Base-by-base conservation (phyloP, 495 filamentous ascomycete species). In the Penicillium cataractarum region DNA sequence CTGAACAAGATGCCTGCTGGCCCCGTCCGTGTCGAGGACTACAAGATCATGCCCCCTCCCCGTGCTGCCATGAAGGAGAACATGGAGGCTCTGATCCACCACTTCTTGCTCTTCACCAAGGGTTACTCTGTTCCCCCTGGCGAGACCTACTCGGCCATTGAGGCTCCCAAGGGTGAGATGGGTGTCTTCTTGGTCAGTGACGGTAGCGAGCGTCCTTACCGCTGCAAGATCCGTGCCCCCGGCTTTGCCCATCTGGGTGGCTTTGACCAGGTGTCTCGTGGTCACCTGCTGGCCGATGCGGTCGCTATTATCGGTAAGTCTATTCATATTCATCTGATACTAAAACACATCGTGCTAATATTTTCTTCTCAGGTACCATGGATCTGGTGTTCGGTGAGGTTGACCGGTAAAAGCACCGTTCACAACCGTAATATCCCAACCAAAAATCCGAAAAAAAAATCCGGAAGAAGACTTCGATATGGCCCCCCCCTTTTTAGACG, bases 111-210 rank as follows among this genome's bases (percentile, higher is more conserved):
- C 33, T 99, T 93, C 80, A 97, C 92, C 73, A 99, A 98, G 83
- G 95, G 95, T 58, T 99, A 98, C 76, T 85, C 90, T 42, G 95
- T 99, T 9, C 95, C 95, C n/a, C 95, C 95, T 2, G 95, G 95
- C 49, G 95, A 99, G 83, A 99, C 95, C 10, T 99, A 99, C 81
- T 91, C 87, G 9, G 93, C 90, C 32, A 99, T 99, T 67, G 95
- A 99, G 82, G 95, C 95, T 22, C 95, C 95, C 58, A 99, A 99
- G 87, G 95, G 95, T 71, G 95, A 99, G 82, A 99, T 99, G 95
- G 95, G 89, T 72, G 95, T 99, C 33, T 99, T 88, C 75, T 79
- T 99, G n/a, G 96, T 99, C 63, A 92, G 89, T 74, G 95, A 99
- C 74, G 95, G 95, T 55, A 95, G 86, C 70, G 95, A 99, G 84